These are phyloP conservation scores for Trichophyton benhamiae DNA, from an alignment of 2,329 filamentous ascomycete genomes.

Conservation along the genomic window DNA sequence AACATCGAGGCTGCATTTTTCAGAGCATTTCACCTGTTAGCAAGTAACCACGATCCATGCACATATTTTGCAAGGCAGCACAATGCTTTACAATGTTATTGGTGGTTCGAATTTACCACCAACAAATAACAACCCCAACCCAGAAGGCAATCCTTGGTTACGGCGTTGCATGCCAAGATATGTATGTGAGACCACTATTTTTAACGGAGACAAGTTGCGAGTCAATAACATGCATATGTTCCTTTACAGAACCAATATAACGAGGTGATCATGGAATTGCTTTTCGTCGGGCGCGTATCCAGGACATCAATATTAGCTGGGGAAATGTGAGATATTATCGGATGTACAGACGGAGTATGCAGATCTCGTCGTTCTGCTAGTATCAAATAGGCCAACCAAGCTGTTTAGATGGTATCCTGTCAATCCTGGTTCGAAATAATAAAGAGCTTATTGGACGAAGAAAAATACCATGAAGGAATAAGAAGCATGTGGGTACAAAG, in stretches of 20 bases:
- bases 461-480: not conserved
- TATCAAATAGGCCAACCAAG: not conserved
- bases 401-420: not conserved
- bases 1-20: not conserved
- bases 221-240: not conserved
- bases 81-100: not conserved
- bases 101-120: not conserved
- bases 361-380: not conserved
- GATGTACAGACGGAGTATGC: not conserved
- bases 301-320: not conserved
- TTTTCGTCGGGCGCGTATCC: not conserved
- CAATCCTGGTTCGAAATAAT: not conserved
- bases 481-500: not conserved
- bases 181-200: not conserved
- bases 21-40: not conserved
- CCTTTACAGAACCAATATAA: not conserved
- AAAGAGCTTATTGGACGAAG: not conserved
- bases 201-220: not conserved
- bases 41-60: not conserved
- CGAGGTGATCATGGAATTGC: not conserved
- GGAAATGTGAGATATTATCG: not conserved
- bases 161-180: constrained; percentile 2
- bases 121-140: not conserved
- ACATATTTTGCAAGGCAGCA: not conserved
- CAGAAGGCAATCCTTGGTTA: not conserved